Evolutionary conservation across 1,139 yeast species (phyloP).

Genomic region (Blastobotrys apis): DNA sequence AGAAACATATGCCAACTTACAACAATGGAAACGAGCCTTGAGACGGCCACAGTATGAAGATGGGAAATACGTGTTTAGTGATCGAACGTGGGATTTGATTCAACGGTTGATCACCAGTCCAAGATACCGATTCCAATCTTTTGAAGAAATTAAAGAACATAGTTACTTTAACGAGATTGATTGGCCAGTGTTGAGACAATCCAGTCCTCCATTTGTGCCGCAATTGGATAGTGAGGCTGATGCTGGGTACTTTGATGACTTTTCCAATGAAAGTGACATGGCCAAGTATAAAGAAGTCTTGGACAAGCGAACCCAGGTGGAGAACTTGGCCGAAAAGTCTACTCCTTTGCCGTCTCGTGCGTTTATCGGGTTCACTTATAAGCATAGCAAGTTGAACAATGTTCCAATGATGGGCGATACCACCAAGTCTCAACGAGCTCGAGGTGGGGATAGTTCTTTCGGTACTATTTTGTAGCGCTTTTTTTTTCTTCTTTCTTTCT

Average conservation of each 20-base stretch:
- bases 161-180: slow-evolving; percentile 80
- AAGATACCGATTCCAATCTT: slow-evolving; percentile 63
- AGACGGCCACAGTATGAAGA: slow-evolving; percentile 89
- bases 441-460: slow-evolving; percentile 24
- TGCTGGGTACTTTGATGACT: slow-evolving; percentile 98
- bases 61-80: slow-evolving; percentile 89
- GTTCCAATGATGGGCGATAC: slow-evolving; percentile 20
- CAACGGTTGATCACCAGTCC: slow-evolving; percentile 74
- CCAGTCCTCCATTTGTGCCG: slow-evolving; percentile 89
- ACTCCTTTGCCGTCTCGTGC: slow-evolving; percentile 55
- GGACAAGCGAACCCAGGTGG: slow-evolving; percentile 82
- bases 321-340: slow-evolving; percentile 68
- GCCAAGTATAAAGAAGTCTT: slow-evolving; percentile 95
- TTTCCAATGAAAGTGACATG: slow-evolving; percentile 95
- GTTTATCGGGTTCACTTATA: slow-evolving; percentile 93
- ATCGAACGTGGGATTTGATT: slow-evolving; percentile 92
- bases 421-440: slow-evolving; percentile 9
- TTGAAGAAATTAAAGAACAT: slow-evolving; percentile 75
- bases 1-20: slow-evolving; percentile 90
- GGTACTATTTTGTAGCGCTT: slow-evolving; percentile 26
- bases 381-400: slow-evolving; percentile 47
- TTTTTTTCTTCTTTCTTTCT: neutral
- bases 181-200: slow-evolving; percentile 64
- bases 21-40: slow-evolving; percentile 86
- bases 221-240: slow-evolving; percentile 95